A percentile compares a stretch with the other conserved stretches of the same genome.
Evolutionary conservation across 768 basidiomycete species (phyloP).

Genomic region (Tephrocybe sp.): DNA sequence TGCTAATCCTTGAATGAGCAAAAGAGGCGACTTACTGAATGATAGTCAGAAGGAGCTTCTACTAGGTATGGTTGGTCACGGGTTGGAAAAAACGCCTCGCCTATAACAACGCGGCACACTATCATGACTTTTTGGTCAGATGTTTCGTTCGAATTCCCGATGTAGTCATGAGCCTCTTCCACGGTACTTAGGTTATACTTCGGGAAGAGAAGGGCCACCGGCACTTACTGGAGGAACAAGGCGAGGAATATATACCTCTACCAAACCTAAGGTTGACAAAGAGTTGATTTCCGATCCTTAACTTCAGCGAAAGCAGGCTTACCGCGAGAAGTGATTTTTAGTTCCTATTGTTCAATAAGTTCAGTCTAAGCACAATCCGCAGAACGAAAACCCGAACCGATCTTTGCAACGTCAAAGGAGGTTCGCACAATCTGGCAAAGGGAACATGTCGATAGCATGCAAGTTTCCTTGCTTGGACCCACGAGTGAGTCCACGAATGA

Average conservation of each 20-base stretch:
- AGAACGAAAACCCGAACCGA: slow-evolving; percentile 39
- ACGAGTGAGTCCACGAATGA: slow-evolving; percentile 36
- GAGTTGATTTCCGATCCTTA: not conserved
- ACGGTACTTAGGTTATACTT: not conserved
- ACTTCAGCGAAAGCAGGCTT: not conserved
- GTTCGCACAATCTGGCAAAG: slow-evolving; percentile 57
- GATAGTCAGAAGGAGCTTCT: slow-evolving; percentile 54
- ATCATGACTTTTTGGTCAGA: slow-evolving; percentile 45
- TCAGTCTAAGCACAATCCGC: not conserved
- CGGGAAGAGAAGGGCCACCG: slow-evolving; percentile 2
- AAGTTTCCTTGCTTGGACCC: slow-evolving; percentile 47
- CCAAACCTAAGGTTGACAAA: slow-evolving; percentile 48
- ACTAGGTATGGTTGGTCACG: slow-evolving; percentile 46
- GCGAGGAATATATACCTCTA: slow-evolving; percentile 62
- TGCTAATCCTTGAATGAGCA: not conserved
- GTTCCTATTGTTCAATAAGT: slow-evolving; percentile 29
- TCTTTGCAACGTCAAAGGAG: slow-evolving; percentile 59
- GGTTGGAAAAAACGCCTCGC: slow-evolving; percentile 50
- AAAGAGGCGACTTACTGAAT: slow-evolving; percentile 45
- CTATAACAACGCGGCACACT: slow-evolving; percentile 62
- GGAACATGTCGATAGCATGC: slow-evolving; percentile 47
- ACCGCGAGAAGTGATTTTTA: slow-evolving; percentile 56
- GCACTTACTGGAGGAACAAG: slow-evolving; percentile 69
- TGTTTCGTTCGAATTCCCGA: slow-evolving; percentile 35
- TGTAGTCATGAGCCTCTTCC: slow-evolving; percentile 70